phyloP scores from a whole-genome alignment of 1,284 basidiomycete species.

The Irpex lacteus region DNA sequence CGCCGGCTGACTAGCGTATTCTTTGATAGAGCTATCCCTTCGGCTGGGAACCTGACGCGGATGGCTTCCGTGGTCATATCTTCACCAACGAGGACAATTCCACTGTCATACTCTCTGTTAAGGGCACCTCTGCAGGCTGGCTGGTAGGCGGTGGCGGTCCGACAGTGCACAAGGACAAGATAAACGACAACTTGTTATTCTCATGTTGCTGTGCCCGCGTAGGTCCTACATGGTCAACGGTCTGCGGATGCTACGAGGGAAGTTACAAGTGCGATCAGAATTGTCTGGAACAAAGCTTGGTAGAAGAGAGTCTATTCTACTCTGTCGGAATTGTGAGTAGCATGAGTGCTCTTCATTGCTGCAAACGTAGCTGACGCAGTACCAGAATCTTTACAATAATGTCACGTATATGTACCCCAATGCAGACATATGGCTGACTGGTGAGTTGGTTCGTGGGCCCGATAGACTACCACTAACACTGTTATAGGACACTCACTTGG shows the following conservation, averaged over 20 bases:
- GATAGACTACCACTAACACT: constrained; percentile 60
- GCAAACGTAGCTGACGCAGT: background rate
- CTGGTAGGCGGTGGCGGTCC: constrained; percentile 81
- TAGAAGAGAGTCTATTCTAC: constrained; percentile 89
- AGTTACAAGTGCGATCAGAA: constrained; percentile 81
- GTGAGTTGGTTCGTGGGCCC: background rate
- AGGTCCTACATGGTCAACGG: constrained; percentile 93
- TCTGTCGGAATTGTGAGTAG: constrained; percentile 71
- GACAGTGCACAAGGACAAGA: constrained; percentile 88
- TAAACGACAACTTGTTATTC: constrained; percentile 96
- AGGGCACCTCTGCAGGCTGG: constrained; percentile 82
- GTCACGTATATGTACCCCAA: constrained; percentile 91
- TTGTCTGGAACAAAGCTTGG: constrained; percentile 79
- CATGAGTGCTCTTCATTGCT: constrained; percentile 40
- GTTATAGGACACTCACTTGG: constrained; percentile 88
- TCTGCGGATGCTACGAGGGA: constrained; percentile 89
- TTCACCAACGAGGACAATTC: constrained; percentile 82
- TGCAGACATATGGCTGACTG: constrained; percentile 4
- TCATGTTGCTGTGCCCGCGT: constrained; percentile 96
- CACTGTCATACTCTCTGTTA: constrained; percentile 89
- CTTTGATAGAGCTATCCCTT: constrained; percentile 69
- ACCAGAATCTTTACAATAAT: constrained; percentile 89
- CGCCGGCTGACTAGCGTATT: background rate
- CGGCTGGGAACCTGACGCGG: constrained; percentile 87
- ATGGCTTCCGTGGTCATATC: constrained; percentile 91